Percentiles rank a stretch among this genome's conserved stretches.
Evolutionary conservation across 225 moss, liverwort and hornwort genomes (phyloP).

Genomic region (Climacium dendroides): DNA sequence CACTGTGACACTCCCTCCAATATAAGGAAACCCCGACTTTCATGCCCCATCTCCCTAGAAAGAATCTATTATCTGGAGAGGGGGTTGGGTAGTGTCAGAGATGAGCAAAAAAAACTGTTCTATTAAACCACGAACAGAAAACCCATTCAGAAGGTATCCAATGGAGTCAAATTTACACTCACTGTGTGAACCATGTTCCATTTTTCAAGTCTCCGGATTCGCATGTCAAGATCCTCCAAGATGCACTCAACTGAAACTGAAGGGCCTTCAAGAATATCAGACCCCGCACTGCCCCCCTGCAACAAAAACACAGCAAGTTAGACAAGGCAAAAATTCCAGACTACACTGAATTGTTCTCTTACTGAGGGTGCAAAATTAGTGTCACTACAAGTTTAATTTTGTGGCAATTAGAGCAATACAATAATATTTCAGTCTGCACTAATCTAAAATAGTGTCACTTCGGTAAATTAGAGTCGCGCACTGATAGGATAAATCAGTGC

Average conservation of each 20-base stretch:
- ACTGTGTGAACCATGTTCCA: conserved; percentile 76
- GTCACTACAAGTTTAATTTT: neutral
- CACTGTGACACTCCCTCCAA: neutral
- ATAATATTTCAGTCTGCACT: neutral
- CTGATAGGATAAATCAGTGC: neutral
- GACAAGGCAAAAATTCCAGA: neutral
- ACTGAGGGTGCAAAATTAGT: neutral
- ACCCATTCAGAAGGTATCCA: neutral
- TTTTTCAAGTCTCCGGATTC: conserved; percentile 68
- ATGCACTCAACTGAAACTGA: conserved; percentile 47
- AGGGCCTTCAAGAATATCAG: conserved; percentile 40
- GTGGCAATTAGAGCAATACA: neutral
- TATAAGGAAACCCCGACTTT: neutral
- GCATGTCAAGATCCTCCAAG: conserved; percentile 56
- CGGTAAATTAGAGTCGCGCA: neutral
- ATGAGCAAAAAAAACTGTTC: neutral
- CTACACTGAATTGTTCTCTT: neutral
- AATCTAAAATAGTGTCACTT: neutral
- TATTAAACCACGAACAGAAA: neutral
- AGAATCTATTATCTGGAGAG: neutral
- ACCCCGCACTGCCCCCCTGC: conserved; percentile 52
- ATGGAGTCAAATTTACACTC: conserved; percentile 3
- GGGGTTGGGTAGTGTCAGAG: neutral
- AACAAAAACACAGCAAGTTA: neutral
- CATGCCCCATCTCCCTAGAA: neutral